Base-by-base conservation (phyloP, 106 monocot species). In the Allium fistulosum region DNA sequence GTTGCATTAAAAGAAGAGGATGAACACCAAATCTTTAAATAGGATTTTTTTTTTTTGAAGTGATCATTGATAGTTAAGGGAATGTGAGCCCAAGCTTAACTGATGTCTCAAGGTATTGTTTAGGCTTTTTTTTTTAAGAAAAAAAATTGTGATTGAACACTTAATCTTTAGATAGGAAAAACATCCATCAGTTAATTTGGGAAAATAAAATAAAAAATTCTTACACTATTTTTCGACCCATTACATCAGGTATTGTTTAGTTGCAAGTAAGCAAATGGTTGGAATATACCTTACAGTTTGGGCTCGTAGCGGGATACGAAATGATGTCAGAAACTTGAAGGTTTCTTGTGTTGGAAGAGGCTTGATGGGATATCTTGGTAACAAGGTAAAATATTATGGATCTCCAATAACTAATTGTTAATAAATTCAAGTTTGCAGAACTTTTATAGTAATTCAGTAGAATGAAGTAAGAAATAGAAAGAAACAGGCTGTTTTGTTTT, bases 241-340 rank as follows among this genome's bases (percentile, higher is more conserved):
- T 37, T 37, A 37, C 37, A 37, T 37, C n/a, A 87, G 89, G 76
- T 90, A 80, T 67, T 85, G 83, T 76, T 71, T 85, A 73, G 90
- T 85, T 63, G 90, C 85, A 51, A 90, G 85, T 49, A 90, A 90
- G 69, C 90, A 90, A 75, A 90, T 90, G 90, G 90, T 90, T 72
- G 90, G 90, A 16, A 80, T 90, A 75, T 90, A 83, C 63, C 83
- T 90, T 13, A 90, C 85, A 8, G 65, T 90, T 45, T 90, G 90
- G 90, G 85, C 79, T 28, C 64, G 80, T 8, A 67, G 80, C 11
- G 90, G 82, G 61, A 72, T 85, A 18, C 82, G 75, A 83, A 78
- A 90, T 73, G 80, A 90, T 68, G 80, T 85, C 2, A 75, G 49
- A 73, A 85, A 85, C 57, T 53, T 90, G 83, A 85, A 85, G 62